Base-by-base conservation (phyloP, 23 red algal genomes). In the Gracilaria caudata region DNA sequence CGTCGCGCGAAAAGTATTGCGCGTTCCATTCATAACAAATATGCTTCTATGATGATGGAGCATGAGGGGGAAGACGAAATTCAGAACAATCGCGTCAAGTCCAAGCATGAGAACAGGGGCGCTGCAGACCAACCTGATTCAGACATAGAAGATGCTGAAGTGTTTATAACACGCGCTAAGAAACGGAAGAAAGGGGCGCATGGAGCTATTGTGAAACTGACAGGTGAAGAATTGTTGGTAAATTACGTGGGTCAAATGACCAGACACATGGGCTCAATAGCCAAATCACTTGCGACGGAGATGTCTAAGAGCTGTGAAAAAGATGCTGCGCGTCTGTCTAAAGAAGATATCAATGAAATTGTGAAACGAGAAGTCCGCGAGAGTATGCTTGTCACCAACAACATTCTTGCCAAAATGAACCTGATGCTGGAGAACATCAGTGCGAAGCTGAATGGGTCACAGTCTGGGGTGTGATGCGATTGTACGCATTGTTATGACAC, bases 1-100 rank as follows among this genome's bases (percentile, higher is more conserved):
- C 53, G 85, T 54, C 44, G 72, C 0, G 85, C 85, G 2, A 89
- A 89, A 35, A 10, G 37, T 24, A 76, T 86, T 73, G 82, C 82
- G 45, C 64, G 82, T 3, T 9, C 43, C 36, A 86, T 86, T 63
- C 82, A 86, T 19, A 86, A 73, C 26, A 74, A 86, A 75, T 86
- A 59, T 74, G 82, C 82, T 39, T 46, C 59, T 58, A 51, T 79
- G 68, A 44, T 55, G 53, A 61, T 89, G 41, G 84, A 72, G 23
- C 41, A 89, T 3, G 56, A 46, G 0, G 56, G 25, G 23, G 44
- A 41, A 63, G 34, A 86, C 20, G 82, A 86, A 12, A 53, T 0
- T 10, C 46, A 80, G n/a, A 51, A 26, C 37, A 47, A 9, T 19
- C 29, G 33, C 19, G 0, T 14, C 3, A 75, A 75, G 32, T 38